Evolutionary conservation across 352 stramenopile genomes (phyloP).

Genomic region (Pythium rhizo-oryzae): DNA sequence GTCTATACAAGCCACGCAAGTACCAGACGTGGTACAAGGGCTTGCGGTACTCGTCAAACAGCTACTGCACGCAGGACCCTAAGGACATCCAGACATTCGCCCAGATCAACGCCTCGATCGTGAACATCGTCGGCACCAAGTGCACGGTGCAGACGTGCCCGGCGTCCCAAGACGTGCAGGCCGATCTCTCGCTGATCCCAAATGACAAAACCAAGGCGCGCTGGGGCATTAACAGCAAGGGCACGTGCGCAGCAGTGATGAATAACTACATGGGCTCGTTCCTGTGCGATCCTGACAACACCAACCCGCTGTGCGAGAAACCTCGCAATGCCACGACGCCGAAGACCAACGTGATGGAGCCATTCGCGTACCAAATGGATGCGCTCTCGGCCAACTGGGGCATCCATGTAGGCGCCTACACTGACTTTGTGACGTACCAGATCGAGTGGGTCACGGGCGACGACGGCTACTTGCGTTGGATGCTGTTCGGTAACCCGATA

Average conservation of each 20-base stretch:
- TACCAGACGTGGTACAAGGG: constrained; percentile 62
- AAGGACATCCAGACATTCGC: constrained; percentile 47
- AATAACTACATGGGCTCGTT: constrained; percentile 71
- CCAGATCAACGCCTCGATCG: constrained; percentile 46
- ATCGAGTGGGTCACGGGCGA: constrained; percentile 75
- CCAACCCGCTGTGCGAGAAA: constrained; percentile 45
- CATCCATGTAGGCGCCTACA: constrained; percentile 69
- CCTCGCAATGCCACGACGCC: constrained; percentile 50
- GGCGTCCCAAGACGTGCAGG: constrained; percentile 52
- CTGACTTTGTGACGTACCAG: constrained; percentile 59
- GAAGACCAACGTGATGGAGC: constrained; percentile 59
- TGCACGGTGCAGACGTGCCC: constrained; percentile 50
- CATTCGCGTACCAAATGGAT: constrained; percentile 79
- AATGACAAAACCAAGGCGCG: constrained; percentile 39
- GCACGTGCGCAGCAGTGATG: constrained; percentile 60
- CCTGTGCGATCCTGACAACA: constrained; percentile 65
- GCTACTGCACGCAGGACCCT: constrained; percentile 41
- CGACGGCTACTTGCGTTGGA: constrained; percentile 70
- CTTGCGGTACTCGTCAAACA: constrained; percentile 60
- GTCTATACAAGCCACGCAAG: constrained; percentile 39
- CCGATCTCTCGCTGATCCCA: constrained; percentile 55
- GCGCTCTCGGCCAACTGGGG: constrained; percentile 71
- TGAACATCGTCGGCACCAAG: constrained; percentile 48
- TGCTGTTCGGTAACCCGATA: constrained; percentile 59
- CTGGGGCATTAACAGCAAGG: constrained; percentile 74